These are phyloP conservation scores for Apostasia shenzhenica DNA, from an alignment of 106 monocot species.

Conservation along the genomic window DNA sequence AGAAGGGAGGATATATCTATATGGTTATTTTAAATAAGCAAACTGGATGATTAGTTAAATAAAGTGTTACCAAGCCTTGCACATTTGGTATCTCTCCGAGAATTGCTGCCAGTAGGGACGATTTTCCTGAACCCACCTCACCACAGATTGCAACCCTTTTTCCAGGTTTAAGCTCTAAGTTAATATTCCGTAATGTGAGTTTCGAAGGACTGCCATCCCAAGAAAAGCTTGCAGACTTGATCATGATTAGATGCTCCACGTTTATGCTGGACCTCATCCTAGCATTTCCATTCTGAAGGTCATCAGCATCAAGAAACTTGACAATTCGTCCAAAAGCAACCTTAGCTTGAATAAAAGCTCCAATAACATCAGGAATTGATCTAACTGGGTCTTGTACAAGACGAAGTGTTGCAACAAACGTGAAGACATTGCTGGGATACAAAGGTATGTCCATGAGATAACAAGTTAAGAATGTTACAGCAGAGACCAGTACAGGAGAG, in stretches of 20 bases:
- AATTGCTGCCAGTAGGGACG: constrained; percentile 71
- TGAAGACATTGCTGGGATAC: constrained; percentile 75
- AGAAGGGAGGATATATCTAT: no score
- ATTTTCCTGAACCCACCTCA: constrained; percentile 92
- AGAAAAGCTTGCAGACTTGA: constrained; percentile 47
- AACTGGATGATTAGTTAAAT: background rate
- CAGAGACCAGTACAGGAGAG: constrained; percentile 76
- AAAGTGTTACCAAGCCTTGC: constrained; percentile 43
- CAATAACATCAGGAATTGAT: constrained; percentile 69
- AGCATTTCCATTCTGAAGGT: constrained; percentile 32
- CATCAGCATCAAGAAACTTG: constrained; percentile 59
- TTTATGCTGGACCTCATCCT: constrained; percentile 14
- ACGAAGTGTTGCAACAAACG: constrained; percentile 79
- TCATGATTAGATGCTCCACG: constrained; percentile 14
- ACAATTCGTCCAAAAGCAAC: constrained; percentile 57
- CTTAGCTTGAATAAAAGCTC: constrained; percentile 64
- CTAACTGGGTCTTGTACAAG: constrained; percentile 84
- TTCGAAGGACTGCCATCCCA: constrained; percentile 51
- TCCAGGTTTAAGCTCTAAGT: constrained; percentile 35
- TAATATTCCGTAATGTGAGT: constrained; percentile 44
- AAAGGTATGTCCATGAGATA: constrained; percentile 54
- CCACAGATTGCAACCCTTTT: constrained; percentile 94
- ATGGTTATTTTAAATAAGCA: background rate
- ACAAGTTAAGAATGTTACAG: constrained; percentile 68
- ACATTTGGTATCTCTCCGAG: constrained; percentile 77